Base-by-base conservation (phyloP, 78 protist genomes). In the Capsaspora owczarzaki region DNA sequence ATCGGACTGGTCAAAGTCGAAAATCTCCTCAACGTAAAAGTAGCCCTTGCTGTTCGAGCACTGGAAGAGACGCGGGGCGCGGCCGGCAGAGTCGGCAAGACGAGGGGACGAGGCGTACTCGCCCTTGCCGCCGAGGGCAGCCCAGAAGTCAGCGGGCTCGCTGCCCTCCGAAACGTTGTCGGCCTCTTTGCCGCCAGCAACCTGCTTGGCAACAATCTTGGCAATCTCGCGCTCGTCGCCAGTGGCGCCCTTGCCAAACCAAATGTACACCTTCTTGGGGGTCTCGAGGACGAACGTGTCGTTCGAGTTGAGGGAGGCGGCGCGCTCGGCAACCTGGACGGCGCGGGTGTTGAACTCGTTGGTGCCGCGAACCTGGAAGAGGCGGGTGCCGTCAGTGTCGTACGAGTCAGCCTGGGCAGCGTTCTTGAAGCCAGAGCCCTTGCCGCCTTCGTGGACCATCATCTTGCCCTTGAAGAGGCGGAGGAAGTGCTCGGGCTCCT, bases 401-500 rank as follows among this genome's bases (percentile, higher is more conserved):
- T 68, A 68, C 31, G 78, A 29, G 69, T 68, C 87, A 43, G 2
- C 12, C 27, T 27, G 77, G 68, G 0, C 12, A 47, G 29, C 42
- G 46, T 69, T 60, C 33, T 27, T 41, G 49, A 44, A 70, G 60
- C 61, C 71, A 25, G 68, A 42, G 37, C 76, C 80, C 38, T 71
- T 44, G 41, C 44, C 49, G 25, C 87, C 91, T 38, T 33, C 1
- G 61, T 44, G 82, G 27, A 87, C 81, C 23, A 87, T 40, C 79
- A 87, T 37, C 41, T 14, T 20, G 29, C 87, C 84, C 43, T 61
- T 20, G 81, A 84, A 83, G 37, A 87, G 22, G 31, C 27, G 31
- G 38, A 78, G 27, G 40, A 87, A 84, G 83, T 87, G 91, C 37
- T 0, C 22, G 20, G 91, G 84, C 83, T 87, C 91, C 56, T 87